Percentiles rank a stretch among this genome's conserved stretches.
phyloP scores from a whole-genome alignment of 495 filamentous ascomycete genomes.

The Tuber magnatum region DNA sequence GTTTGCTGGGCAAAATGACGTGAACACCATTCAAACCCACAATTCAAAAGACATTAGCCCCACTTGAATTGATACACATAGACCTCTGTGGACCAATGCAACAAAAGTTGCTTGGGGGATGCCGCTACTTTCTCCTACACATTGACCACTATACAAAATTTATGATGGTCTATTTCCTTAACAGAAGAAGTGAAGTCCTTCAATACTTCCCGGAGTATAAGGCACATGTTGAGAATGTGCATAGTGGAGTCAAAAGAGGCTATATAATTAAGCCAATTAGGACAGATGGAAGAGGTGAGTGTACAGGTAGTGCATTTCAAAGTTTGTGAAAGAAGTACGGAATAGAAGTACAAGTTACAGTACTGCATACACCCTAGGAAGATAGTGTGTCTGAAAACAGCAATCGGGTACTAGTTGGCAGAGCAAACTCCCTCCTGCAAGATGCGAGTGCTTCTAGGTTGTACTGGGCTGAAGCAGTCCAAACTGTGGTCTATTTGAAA shows the following conservation, averaged over 20 bases:
- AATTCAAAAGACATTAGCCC: too few relatives aligned
- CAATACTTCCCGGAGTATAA: background rate
- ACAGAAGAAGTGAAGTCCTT: accelerated
- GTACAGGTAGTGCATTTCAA: background rate
- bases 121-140: too few relatives aligned
- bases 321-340: background rate
- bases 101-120: too few relatives aligned
- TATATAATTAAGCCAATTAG: background rate
- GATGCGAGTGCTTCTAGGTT: background rate
- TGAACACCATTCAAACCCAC: too few relatives aligned
- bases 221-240: background rate
- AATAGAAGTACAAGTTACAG: background rate
- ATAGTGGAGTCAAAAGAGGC: background rate
- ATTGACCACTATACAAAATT: background rate
- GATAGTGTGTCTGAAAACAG: background rate
- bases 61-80: too few relatives aligned
- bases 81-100: too few relatives aligned
- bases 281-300: background rate
- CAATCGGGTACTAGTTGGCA: background rate
- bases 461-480: background rate
- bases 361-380: background rate
- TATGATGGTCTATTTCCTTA: background rate
- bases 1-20: too few relatives aligned
- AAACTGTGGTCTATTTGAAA: background rate
- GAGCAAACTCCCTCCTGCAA: background rate